A percentile compares a stretch with the other conserved stretches of the same genome.
Conservation (phyloP, 495 filamentous ascomycete genomes). For the Neurospora sp. region DNA sequence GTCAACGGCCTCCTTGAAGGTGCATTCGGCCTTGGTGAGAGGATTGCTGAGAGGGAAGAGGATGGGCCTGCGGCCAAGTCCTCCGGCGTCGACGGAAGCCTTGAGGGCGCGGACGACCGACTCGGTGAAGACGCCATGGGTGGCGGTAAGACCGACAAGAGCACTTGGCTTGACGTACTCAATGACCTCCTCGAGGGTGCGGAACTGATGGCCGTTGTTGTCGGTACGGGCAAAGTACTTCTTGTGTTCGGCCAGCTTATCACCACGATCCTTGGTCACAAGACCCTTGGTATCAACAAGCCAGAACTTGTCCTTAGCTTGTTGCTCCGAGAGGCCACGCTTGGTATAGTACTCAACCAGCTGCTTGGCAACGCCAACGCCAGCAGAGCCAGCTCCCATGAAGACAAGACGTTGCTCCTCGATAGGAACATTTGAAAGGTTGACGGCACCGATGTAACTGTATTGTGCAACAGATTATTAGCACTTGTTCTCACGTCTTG, state of each 20-base stretch:
- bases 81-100: conserved; percentile 49
- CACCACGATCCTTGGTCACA: conserved; percentile 86
- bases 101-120: conserved; percentile 75
- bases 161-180: conserved; percentile 91
- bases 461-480: conserved; percentile 5
- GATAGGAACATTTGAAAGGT: conserved; percentile 72
- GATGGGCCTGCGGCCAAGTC: conserved; percentile 71
- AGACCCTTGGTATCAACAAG: conserved; percentile 96
- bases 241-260: conserved; percentile 93
- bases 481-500: neutral
- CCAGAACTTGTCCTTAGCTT: conserved; percentile 87
- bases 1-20: conserved; percentile 79
- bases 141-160: conserved; percentile 88
- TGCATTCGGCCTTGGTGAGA: conserved; percentile 91
- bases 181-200: conserved; percentile 81
- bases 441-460: conserved; percentile 84
- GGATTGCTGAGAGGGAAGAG: conserved; percentile 95
- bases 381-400: conserved; percentile 89
- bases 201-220: conserved; percentile 85
- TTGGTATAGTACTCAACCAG: conserved; percentile 92
- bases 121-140: conserved; percentile 88
- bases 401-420: conserved; percentile 93
- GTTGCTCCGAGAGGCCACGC: conserved; percentile 85
- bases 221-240: conserved; percentile 90
- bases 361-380: conserved; percentile 95